Conservation (phyloP, 2,329 filamentous ascomycete genomes). For the Arthrocladium fulminans region DNA sequence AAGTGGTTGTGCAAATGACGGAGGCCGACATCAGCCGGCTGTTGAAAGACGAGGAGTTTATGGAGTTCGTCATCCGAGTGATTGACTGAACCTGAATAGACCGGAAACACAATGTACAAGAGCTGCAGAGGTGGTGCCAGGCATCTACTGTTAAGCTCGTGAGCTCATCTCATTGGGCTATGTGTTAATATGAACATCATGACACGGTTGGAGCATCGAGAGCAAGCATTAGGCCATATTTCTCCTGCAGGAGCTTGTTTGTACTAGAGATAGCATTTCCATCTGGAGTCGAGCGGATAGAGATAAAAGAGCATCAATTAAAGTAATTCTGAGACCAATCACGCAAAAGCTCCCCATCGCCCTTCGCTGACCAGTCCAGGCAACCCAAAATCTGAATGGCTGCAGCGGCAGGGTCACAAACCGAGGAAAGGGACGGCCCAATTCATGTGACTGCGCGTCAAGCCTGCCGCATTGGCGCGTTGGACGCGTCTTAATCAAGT, state of each 20-base stretch:
- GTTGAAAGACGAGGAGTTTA: conserved; percentile 18
- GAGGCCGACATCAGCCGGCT: conserved; percentile 20
- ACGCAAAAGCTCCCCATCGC: too few species aligned
- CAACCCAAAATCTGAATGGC: background rate
- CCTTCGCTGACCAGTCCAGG: background rate
- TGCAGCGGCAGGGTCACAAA: too few species aligned
- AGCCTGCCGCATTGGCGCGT: too few species aligned
- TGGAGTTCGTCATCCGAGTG: conserved; percentile 17
- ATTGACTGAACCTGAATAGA: conserved; percentile 3
- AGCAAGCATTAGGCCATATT: background rate
- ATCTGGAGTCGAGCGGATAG: too few species aligned
- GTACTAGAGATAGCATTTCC: background rate
- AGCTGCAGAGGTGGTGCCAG: background rate
- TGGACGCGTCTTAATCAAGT: background rate
- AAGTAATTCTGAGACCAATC: too few species aligned
- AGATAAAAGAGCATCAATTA: background rate
- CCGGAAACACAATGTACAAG: background rate
- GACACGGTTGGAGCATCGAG: background rate
- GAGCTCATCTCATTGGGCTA: background rate
- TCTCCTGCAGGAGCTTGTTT: background rate
- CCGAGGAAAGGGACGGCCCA: too few species aligned
- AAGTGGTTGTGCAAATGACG: conserved; percentile 23
- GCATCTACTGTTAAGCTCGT: background rate
- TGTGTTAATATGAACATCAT: background rate
- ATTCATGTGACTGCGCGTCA: background rate